These are phyloP conservation scores for Curvularia eragrostidis DNA, from an alignment of 2,329 filamentous ascomycete genomes.

Conservation along the genomic window DNA sequence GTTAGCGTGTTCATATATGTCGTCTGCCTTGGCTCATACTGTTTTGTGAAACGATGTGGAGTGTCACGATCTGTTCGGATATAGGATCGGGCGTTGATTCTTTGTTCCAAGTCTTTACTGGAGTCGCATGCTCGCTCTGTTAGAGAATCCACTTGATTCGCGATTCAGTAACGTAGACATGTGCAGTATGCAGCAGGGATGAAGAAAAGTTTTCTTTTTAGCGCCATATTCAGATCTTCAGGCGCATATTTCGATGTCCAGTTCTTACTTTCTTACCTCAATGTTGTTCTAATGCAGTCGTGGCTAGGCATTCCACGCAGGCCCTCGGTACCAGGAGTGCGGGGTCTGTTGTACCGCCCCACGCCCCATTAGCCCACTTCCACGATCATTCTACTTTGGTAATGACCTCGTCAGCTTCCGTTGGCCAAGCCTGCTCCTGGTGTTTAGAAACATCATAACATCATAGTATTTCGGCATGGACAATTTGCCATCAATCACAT, in stretches of 20 bases:
- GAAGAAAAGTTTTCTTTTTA: neutral
- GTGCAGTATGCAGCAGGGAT: neutral
- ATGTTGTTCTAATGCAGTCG: neutral
- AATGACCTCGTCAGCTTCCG: neutral
- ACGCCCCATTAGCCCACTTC: neutral
- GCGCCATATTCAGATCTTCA: neutral
- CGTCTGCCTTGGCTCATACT: no score
- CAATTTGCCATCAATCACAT: slow-evolving; percentile 2
- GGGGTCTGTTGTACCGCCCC: neutral
- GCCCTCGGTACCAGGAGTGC: neutral
- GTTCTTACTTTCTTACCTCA: neutral
- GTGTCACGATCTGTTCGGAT: neutral
- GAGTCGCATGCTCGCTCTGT: neutral
- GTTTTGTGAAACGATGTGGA: neutral
- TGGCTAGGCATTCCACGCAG: neutral
- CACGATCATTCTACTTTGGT: neutral
- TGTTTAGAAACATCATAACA: rapidly evolving
- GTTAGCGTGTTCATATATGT: neutral
- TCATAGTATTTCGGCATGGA: neutral
- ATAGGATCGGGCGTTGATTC: neutral
- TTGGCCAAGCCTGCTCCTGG: neutral
- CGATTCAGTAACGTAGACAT: neutral
- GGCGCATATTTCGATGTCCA: neutral
- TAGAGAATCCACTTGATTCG: neutral
- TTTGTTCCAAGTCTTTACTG: neutral